Base-by-base conservation (phyloP, 2,329 filamentous ascomycete species). In the Nemania serpens region DNA sequence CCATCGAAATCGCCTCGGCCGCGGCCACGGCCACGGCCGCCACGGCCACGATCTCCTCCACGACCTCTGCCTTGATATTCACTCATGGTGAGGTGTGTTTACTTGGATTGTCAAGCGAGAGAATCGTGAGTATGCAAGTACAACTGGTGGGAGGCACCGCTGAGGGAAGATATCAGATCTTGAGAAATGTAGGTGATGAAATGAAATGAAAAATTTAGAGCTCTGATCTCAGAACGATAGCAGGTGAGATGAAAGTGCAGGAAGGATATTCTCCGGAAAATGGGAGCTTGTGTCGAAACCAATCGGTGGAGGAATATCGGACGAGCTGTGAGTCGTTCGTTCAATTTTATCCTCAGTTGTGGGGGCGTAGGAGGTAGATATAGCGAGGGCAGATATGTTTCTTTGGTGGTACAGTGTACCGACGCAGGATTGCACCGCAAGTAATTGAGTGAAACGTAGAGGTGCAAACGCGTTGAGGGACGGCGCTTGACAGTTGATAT, bases 1-100 rank as follows among this genome's bases (percentile, higher is more conserved):
- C 58, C 58, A 2, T 58, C 61, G 5, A 56, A 63, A 42, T 56
- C 57, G 5, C 58, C 61, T 17, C 73, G 61, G 11, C 75, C 64
- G 52, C 61, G 63, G 51, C 69, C 68, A 37, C 59, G 29, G 42
- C 56, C 54, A 12, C 46, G 53, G 13, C 55, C 25, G 12, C 58
- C 60, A 20, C 61, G 61, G n/a, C 59, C 62, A 13, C 62, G 55
- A 11, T 59, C 61, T 2, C 58, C 58, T 12, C 64, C 64, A 58
- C 64, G 64, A 49, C 64, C 64, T 55, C 59, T 58, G 15, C 55
- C 53, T 45, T 39, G 62, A 18, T 58, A 33, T 53, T 64, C 62
- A 20, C 59, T 46, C 62, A 64, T 64, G 18, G 11, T 43, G 18
- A 18, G 9, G 41, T 10, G 25, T 3, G 3, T 3, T 37, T 37